Evolutionary conservation across 139 green algal species (phyloP), one percentile per base, ranked within the genome.

Genomic region (Zygnema circumcarinatum): DNA sequence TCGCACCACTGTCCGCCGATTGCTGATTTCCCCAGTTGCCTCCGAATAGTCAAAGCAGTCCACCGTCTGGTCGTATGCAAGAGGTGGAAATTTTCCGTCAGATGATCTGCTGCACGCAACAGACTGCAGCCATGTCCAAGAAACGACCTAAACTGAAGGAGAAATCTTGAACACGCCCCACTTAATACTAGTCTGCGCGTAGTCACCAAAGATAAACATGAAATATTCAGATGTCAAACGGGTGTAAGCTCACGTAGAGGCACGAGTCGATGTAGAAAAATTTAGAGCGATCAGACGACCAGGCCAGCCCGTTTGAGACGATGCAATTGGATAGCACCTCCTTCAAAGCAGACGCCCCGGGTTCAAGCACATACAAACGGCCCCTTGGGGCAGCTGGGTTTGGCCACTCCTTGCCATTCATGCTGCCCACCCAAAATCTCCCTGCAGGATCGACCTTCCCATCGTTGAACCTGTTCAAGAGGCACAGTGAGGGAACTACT

Each of bases 211-310:
- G n/a, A n/a, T n/a, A n/a, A n/a, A n/a, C n/a, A n/a, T n/a, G n/a
- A n/a, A n/a, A n/a, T n/a, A n/a, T n/a, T n/a, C 7, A 62, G 47
- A 62, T 16, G 7, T 62, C 16, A 16, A 62, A 62, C 16, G 47
- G 16, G 7, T 25, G 47, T 25, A 62, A 25, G 16, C 47, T 7
- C 47, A 62, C 47, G 16, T 62, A 62, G 16, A 62, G 47, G 16
- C 7, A 25, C 7, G 85, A 82, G 76, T 90, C 85, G 31, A 90
- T 81, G 52, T 75, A 90, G 76, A 90, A 90, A 3, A 90, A 40
- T 21, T 38, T 36, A 0, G 56, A n/a, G 2, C 41, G 36, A n/a
- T 79, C 78, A 11, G 22, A 39, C 29, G 79, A 88, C 85, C 85
- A 90, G 11, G 79, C 78, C 0, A 90, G 54, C 38, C 85, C 85